A percentile compares a stretch with the other conserved stretches of the same genome.
phyloP scores from a whole-genome alignment of 2,329 filamentous ascomycete species.

The Calonectria leucothoes region DNA sequence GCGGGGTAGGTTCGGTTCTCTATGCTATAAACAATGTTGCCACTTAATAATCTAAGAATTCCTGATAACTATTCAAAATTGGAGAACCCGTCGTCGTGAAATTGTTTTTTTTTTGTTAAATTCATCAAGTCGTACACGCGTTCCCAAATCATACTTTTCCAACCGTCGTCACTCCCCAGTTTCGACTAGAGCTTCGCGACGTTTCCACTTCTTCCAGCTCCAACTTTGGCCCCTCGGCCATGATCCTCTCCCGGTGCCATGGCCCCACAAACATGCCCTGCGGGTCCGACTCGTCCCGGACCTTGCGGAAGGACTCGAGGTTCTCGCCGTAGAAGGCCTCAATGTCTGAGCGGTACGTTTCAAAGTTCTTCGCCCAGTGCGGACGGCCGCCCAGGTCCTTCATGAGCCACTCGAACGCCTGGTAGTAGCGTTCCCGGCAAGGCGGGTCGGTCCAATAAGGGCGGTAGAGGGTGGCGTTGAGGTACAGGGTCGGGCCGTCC shows the following conservation, averaged over 20 bases:
- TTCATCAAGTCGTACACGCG: slow-evolving; percentile 2
- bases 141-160: slow-evolving; percentile 33
- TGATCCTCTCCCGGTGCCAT: slow-evolving; percentile 83
- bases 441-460: slow-evolving; percentile 84
- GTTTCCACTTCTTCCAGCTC: slow-evolving; percentile 52
- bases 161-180: slow-evolving; percentile 42
- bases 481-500: slow-evolving; percentile 81
- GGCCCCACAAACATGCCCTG: slow-evolving; percentile 90
- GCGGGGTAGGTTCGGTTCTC: slow-evolving; percentile 16
- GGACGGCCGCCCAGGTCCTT: slow-evolving; percentile 83
- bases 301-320: slow-evolving; percentile 73
- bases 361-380: slow-evolving; percentile 96
- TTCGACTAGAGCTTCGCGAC: slow-evolving; percentile 37
- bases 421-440: slow-evolving; percentile 81
- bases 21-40: slow-evolving; percentile 15
- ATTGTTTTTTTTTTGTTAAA: too few species aligned
- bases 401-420: slow-evolving; percentile 93
- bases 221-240: slow-evolving; percentile 50
- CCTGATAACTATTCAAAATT: not conserved
- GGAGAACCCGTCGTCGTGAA: not conserved
- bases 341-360: slow-evolving; percentile 69
- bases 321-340: slow-evolving; percentile 76
- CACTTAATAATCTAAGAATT: slow-evolving; percentile 19
- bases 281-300: slow-evolving; percentile 79
- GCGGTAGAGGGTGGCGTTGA: slow-evolving; percentile 91